A percentile compares a stretch with the other conserved stretches of the same genome.
Conservation (phyloP, 148 eudicot genomes). For the Hydrangea macrophylla region DNA sequence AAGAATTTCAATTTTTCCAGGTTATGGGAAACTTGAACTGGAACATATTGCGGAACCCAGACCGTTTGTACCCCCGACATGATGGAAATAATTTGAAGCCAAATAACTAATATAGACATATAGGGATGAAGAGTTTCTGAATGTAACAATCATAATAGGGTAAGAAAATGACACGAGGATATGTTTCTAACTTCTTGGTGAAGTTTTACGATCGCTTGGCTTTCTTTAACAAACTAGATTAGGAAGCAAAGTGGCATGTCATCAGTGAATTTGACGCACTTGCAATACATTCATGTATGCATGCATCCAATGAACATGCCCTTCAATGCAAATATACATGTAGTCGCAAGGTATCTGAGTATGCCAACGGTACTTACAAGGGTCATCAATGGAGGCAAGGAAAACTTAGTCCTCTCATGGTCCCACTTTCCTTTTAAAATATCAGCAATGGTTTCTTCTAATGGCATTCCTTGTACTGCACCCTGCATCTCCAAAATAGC, state of each 20-base stretch:
- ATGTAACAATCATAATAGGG: not conserved
- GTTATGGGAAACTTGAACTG: not conserved
- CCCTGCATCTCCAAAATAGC: slow-evolving; percentile 34
- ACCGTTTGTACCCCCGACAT: too few relatives aligned
- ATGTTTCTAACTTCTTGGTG: not conserved
- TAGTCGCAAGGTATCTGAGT: not conserved
- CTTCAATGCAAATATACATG: not conserved
- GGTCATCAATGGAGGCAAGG: slow-evolving; percentile 85
- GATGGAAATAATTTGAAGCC: not conserved
- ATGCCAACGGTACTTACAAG: slow-evolving; percentile 51
- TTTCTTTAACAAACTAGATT: not conserved
- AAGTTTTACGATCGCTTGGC: not conserved
- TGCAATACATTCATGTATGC: not conserved
- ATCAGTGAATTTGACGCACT: not conserved
- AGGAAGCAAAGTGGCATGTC: not conserved
- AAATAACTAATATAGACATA: not conserved
- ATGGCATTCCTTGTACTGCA: slow-evolving; percentile 44
- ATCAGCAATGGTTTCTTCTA: slow-evolving; percentile 59
- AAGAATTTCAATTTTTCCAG: not conserved
- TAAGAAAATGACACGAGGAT: not conserved
- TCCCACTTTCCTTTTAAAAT: slow-evolving; percentile 86
- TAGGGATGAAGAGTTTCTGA: not conserved
- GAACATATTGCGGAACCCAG: too few relatives aligned
- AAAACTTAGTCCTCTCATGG: slow-evolving; percentile 75
- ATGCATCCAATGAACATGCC: not conserved